Conservation (phyloP, 169 alveolate species). For the Cryptosporidium parvum region DNA sequence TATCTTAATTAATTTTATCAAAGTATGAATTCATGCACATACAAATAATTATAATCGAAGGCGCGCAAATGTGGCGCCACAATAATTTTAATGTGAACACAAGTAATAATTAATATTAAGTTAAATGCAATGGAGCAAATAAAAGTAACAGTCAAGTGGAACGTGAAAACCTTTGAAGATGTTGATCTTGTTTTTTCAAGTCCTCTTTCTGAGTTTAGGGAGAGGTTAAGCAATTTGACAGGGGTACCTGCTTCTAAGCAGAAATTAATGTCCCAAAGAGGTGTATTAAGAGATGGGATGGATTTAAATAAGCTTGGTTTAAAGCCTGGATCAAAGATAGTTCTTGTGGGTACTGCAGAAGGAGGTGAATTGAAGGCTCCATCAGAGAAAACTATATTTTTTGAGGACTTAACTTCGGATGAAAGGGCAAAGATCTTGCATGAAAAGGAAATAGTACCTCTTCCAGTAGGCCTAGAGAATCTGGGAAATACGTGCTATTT, state of each 20-base stretch:
- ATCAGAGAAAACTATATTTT: constrained; percentile 85
- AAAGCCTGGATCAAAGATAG: constrained; percentile 85
- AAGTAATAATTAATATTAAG: background rate
- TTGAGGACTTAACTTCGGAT: constrained; percentile 93
- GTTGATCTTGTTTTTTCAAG: constrained; percentile 71
- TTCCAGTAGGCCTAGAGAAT: constrained; percentile 93
- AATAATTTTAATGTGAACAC: background rate
- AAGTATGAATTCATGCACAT: background rate
- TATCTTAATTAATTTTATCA: background rate
- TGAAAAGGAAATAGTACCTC: constrained; percentile 86
- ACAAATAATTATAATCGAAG: constrained; percentile 14
- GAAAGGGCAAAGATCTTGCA: constrained; percentile 89
- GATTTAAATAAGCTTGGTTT: constrained; percentile 84
- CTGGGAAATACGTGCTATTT: constrained; percentile 96
- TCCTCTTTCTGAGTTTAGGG: constrained; percentile 76
- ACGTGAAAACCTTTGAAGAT: constrained; percentile 75
- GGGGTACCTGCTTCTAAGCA: constrained; percentile 93
- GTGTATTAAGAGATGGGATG: constrained; percentile 85
- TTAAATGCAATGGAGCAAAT: constrained; percentile 35
- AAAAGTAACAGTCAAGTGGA: constrained; percentile 81
- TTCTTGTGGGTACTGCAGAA: constrained; percentile 94
- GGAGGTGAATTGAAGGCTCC: constrained; percentile 83
- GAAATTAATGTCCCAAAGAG: constrained; percentile 90
- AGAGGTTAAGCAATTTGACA: constrained; percentile 84
- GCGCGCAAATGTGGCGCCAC: constrained; percentile 27